Evolutionary conservation across 2,329 filamentous ascomycete genomes (phyloP).

Genomic region (Fonsecaea multimorphosa): DNA sequence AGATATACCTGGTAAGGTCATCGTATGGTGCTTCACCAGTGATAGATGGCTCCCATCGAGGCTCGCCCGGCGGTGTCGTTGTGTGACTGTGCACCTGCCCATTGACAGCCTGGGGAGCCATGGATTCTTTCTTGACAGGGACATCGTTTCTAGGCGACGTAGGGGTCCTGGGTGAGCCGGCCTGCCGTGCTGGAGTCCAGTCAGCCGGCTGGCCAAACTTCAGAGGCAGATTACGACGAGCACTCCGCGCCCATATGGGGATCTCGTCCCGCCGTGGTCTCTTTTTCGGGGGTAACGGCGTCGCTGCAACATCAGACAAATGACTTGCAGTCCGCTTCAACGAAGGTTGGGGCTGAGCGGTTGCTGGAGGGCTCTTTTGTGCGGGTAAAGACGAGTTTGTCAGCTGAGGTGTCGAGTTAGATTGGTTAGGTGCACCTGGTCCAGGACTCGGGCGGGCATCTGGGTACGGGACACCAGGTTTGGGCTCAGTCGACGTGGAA

Average conservation of each 20-base stretch:
- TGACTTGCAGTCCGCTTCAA: conserved; percentile 39
- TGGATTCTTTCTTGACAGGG: conserved; percentile 36
- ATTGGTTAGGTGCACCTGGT: conserved; percentile 10
- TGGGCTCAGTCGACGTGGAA: conserved; percentile 28
- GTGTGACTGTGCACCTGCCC: conserved; percentile 38
- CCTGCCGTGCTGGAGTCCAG: conserved; percentile 8
- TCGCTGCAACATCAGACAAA: conserved; percentile 35
- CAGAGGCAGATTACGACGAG: conserved; percentile 45
- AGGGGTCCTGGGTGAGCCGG: conserved; percentile 27
- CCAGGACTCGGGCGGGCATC: conserved; percentile 30
- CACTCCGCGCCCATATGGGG: conserved; percentile 58
- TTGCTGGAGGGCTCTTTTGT: conserved; percentile 27
- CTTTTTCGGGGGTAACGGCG: conserved; percentile 54
- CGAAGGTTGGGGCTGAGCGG: conserved; percentile 15
- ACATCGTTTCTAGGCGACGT: conserved; percentile 27
- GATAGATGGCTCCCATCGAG: conserved; percentile 64
- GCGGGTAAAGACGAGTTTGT: conserved; percentile 28
- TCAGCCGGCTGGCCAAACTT: conserved; percentile 28
- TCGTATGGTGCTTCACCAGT: conserved; percentile 74
- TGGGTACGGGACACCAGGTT: conserved; percentile 24
- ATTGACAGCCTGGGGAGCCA: conserved; percentile 40
- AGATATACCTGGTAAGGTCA: conserved; percentile 75
- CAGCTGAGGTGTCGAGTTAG: conserved; percentile 30
- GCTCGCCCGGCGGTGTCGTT: conserved; percentile 38
- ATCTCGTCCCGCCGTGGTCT: conserved; percentile 59